Percentiles rank a stretch among this genome's conserved stretches.
Conservation (phyloP, 176 grass and related monocot genomes). For the Bromus sterilis region DNA sequence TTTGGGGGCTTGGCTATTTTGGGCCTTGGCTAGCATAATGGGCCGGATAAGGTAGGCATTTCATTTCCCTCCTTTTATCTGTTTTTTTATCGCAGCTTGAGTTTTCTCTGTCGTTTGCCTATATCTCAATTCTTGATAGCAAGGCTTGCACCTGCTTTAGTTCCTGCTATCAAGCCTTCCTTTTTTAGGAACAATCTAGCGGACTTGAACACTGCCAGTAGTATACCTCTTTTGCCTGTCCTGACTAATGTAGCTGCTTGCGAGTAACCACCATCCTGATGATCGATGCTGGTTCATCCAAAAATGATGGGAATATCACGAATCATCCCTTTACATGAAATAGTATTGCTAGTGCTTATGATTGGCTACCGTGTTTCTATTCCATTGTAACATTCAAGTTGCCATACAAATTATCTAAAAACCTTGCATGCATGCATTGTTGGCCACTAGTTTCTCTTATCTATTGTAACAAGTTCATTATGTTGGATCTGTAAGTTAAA, state of each 20-base stretch:
- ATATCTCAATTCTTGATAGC: background rate
- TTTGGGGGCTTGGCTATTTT: background rate
- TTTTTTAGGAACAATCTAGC: background rate
- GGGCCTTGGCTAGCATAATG: background rate
- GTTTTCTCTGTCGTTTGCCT: background rate
- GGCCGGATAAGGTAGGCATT: background rate
- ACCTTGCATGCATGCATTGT: background rate
- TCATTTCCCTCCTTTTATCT: background rate
- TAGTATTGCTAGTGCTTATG: background rate
- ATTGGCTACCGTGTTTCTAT: background rate
- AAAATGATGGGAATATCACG: background rate
- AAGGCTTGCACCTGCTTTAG: background rate
- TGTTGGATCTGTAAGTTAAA: background rate
- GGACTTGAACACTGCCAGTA: background rate
- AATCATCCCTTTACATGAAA: background rate
- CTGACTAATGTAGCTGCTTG: background rate
- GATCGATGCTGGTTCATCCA: background rate
- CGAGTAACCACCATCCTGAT: background rate
- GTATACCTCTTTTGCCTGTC: background rate
- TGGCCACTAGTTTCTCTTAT: background rate
- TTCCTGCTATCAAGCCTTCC: background rate
- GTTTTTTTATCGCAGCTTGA: too few relatives aligned
- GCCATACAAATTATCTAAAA: background rate
- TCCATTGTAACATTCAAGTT: background rate
- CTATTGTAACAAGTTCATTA: background rate